These are phyloP conservation scores for Diutina sp. DNA, from an alignment of 1,139 yeast genomes.

Conservation along the genomic window DNA sequence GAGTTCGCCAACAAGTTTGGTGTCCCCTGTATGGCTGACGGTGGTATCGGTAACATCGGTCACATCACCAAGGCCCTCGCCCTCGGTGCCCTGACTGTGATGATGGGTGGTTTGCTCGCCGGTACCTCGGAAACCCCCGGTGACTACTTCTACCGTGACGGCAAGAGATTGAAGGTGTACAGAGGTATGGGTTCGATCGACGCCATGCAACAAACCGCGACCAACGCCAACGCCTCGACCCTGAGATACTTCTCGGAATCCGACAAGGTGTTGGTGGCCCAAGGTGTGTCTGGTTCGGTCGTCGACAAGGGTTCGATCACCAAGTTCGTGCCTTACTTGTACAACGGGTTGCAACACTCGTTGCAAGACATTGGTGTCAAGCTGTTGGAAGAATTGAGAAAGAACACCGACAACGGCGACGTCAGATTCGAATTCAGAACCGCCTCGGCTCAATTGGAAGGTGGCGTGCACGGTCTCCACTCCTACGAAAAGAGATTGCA, in stretches of 20 bases:
- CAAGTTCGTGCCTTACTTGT: constrained; percentile 88
- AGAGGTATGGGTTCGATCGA: constrained; percentile 99
- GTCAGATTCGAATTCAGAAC: constrained; percentile 97
- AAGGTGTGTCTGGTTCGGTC: constrained; percentile 97
- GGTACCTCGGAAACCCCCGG: constrained; percentile 99
- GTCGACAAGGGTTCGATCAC: constrained; percentile 92
- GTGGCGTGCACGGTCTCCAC: constrained; percentile 95
- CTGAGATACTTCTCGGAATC: constrained; percentile 96
- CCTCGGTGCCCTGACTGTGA: constrained; percentile 91
- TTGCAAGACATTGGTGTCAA: constrained; percentile 93
- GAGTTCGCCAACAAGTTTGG: constrained; percentile 85
- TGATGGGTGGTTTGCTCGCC: constrained; percentile 99
- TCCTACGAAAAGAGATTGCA: constrained; percentile 96
- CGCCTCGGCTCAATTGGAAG: constrained; percentile 97
- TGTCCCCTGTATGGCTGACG: constrained; percentile 97
- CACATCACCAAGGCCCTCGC: constrained; percentile 96
- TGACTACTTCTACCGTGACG: constrained; percentile 93
- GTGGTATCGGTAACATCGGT: constrained; percentile 98
- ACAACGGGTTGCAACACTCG: constrained; percentile 95
- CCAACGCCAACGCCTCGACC: constrained; percentile 91
- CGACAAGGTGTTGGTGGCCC: constrained; percentile 94
- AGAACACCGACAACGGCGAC: constrained; percentile 48
- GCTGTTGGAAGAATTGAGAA: constrained; percentile 54
- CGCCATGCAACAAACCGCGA: constrained; percentile 91
- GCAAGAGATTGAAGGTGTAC: constrained; percentile 92